Evolutionary conservation across 2,329 filamentous ascomycete genomes (phyloP).

Genomic region (Pseudogymnoascus sp.): DNA sequence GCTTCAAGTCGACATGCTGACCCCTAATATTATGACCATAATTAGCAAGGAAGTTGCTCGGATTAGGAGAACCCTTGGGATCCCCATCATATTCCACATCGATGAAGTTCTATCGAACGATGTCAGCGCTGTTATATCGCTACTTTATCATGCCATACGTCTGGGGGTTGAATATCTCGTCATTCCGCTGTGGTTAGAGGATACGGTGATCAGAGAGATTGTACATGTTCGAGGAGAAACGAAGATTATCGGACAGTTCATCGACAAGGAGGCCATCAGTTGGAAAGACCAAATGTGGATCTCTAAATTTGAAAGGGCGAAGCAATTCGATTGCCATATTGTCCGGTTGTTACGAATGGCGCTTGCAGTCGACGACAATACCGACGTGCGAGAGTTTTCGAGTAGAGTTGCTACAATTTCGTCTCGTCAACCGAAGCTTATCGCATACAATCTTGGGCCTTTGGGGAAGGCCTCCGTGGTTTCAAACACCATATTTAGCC

Average conservation of each 20-base stretch:
- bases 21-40: constrained; percentile 38
- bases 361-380: constrained; percentile 20
- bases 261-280: neutral
- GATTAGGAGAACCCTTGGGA: constrained; percentile 45
- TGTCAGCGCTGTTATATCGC: constrained; percentile 12
- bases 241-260: neutral
- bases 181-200: neutral
- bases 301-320: neutral
- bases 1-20: constrained; percentile 51
- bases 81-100: constrained; percentile 50
- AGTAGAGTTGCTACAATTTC: neutral
- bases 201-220: neutral
- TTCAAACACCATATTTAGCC: constrained; percentile 49
- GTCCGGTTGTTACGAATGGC: constrained; percentile 38
- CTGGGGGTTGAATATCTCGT: constrained; percentile 58
- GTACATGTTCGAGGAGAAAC: neutral
- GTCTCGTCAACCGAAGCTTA: constrained; percentile 25
- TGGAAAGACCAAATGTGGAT: constrained; percentile 1
- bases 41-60: constrained; percentile 49
- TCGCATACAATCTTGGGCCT: constrained; percentile 48
- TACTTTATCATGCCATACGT: constrained; percentile 55
- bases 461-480: constrained; percentile 46
- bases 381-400: constrained; percentile 19
- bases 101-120: constrained; percentile 32
- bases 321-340: constrained; percentile 27